A percentile compares a stretch with the other conserved stretches of the same genome.
phyloP scores from a whole-genome alignment of 495 filamentous ascomycete genomes.

The Halenospora varia region DNA sequence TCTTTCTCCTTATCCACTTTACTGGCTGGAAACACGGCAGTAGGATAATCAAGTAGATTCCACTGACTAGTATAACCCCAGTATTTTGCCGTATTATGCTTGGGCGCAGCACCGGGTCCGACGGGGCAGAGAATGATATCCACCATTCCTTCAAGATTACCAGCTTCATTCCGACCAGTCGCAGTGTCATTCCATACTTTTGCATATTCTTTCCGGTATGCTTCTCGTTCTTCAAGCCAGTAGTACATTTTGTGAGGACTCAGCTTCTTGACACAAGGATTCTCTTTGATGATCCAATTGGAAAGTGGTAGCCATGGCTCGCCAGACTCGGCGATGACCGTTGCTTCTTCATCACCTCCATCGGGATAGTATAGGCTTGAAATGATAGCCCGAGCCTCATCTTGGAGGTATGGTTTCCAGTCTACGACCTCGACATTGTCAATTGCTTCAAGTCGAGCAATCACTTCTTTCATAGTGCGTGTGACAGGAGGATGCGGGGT shows the following conservation, averaged over 20 bases:
- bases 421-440: conserved; percentile 36
- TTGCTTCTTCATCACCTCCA: conserved; percentile 40
- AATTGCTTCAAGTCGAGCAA: conserved; percentile 32
- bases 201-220: conserved; percentile 23
- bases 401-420: conserved; percentile 25
- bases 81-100: conserved; percentile 49
- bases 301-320: conserved; percentile 54
- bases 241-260: conserved; percentile 19
- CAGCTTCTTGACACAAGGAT: conserved; percentile 37
- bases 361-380: conserved; percentile 53
- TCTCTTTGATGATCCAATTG: conserved; percentile 52
- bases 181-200: conserved; percentile 29
- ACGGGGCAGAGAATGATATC: conserved; percentile 63
- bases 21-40: conserved; percentile 48
- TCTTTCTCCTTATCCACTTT: conserved; percentile 38
- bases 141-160: conserved; percentile 12
- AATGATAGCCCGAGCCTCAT: conserved; percentile 40
- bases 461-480: conserved; percentile 37
- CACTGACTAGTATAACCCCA: conserved; percentile 62
- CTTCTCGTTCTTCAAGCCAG: conserved; percentile 21
- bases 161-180: neutral
- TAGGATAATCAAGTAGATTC: conserved; percentile 61
- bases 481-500: conserved; percentile 52
- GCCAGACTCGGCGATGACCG: conserved; percentile 42
- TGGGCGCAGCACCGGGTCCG: conserved; percentile 50